These are phyloP conservation scores for Didymella pinodella DNA, from an alignment of 2,329 filamentous ascomycete genomes.

Conservation along the genomic window DNA sequence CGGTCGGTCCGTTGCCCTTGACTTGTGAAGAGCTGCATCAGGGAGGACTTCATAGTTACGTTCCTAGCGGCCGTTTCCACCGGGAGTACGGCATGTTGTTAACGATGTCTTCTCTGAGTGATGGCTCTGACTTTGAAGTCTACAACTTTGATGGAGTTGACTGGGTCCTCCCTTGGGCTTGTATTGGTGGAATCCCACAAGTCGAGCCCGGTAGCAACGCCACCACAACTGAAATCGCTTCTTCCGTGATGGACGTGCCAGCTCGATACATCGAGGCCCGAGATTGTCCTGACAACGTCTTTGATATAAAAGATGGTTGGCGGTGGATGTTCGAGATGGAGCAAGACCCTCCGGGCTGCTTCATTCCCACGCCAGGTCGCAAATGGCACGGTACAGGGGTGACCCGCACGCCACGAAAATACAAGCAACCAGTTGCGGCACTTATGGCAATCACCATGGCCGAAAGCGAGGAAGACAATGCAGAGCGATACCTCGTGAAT, in stretches of 20 bases:
- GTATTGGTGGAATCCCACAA: background rate
- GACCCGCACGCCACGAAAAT: background rate
- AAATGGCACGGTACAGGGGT: too few relatives aligned
- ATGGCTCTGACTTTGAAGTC: conserved; percentile 26
- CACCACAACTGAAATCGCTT: too few relatives aligned
- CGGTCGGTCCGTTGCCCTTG: conserved; percentile 27
- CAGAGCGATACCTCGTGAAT: conserved; percentile 7
- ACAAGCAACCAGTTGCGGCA: conserved; percentile 25
- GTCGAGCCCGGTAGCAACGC: background rate
- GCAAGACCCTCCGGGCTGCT: too few relatives aligned
- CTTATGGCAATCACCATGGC: conserved; percentile 20
- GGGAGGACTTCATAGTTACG: conserved; percentile 25
- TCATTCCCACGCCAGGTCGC: too few relatives aligned
- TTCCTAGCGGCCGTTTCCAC: conserved; percentile 26
- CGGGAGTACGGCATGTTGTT: conserved; percentile 29
- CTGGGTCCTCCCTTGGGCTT: conserved; percentile 21
- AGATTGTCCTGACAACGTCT: too few relatives aligned
- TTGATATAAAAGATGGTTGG: too few relatives aligned
- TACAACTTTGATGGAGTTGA: conserved; percentile 28
- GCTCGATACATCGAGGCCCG: too few relatives aligned
- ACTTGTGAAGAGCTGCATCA: conserved; percentile 33
- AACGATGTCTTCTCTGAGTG: conserved; percentile 13
- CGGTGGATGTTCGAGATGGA: too few relatives aligned
- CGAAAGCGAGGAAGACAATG: background rate
- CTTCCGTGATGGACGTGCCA: too few relatives aligned